Evolutionary conservation across 169 alveolate genomes (phyloP).

Genomic region (Plasmodium ovale): DNA sequence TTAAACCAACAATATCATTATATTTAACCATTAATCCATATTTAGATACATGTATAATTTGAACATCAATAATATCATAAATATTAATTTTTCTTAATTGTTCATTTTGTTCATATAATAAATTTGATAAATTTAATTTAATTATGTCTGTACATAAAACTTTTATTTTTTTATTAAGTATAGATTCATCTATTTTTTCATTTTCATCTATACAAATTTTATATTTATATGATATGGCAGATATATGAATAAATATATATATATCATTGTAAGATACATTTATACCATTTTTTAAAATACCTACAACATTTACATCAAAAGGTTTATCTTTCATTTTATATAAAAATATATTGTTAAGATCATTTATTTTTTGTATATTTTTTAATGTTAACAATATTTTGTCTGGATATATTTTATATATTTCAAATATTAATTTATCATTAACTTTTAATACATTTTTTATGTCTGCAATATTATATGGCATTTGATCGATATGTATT

Average conservation of each 20-base stretch:
- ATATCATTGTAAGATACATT: slow-evolving; percentile 64
- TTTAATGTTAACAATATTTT: slow-evolving; percentile 61
- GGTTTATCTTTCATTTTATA: slow-evolving; percentile 55
- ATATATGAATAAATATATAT: slow-evolving; percentile 52
- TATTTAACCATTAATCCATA: slow-evolving; percentile 76
- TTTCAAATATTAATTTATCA: slow-evolving; percentile 74
- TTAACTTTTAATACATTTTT: slow-evolving; percentile 58
- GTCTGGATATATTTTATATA: slow-evolving; percentile 71
- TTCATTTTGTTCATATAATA: slow-evolving; percentile 74
- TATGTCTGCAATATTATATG: slow-evolving; percentile 54
- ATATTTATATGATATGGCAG: slow-evolving; percentile 63
- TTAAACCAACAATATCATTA: slow-evolving; percentile 61
- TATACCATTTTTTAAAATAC: slow-evolving; percentile 67
- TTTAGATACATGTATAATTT: slow-evolving; percentile 73
- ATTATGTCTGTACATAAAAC: slow-evolving; percentile 63
- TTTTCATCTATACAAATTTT: slow-evolving; percentile 34
- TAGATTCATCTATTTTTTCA: slow-evolving; percentile 28
- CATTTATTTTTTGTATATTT: slow-evolving; percentile 77
- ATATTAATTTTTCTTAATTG: slow-evolving; percentile 55
- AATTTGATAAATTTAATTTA: slow-evolving; percentile 68
- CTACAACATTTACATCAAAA: slow-evolving; percentile 50
- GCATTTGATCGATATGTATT: slow-evolving; percentile 72
- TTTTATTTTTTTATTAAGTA: slow-evolving; percentile 57
- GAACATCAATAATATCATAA: slow-evolving; percentile 51
- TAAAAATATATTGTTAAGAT: slow-evolving; percentile 55